A percentile compares a stretch with the other conserved stretches of the same genome.
These are phyloP conservation scores for Emergomyces pasteurianus DNA, from an alignment of 2,329 filamentous ascomycete genomes.

Conservation along the genomic window DNA sequence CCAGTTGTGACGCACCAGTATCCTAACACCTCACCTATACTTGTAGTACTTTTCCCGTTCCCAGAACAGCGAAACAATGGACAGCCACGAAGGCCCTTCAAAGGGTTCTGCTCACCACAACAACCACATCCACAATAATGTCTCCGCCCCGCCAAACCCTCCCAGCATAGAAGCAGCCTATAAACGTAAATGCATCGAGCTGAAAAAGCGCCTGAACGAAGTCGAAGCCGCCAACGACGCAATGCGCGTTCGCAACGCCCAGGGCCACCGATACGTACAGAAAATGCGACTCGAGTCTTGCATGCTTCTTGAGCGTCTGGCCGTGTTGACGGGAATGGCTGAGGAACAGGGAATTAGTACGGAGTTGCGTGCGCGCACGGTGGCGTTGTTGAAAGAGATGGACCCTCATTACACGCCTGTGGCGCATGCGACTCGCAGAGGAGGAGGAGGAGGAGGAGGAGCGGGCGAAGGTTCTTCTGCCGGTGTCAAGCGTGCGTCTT, in stretches of 20 bases:
- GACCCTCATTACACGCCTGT: slow-evolving; percentile 2
- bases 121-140: slow-evolving; percentile 12
- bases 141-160: slow-evolving; percentile 41
- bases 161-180: slow-evolving; percentile 94
- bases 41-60: no score
- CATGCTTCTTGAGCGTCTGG: slow-evolving; percentile 31
- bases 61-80: not conserved
- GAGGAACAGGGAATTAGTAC: slow-evolving; percentile 18
- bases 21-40: not conserved
- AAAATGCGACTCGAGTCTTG: slow-evolving; percentile 63
- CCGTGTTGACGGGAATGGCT: slow-evolving; percentile 31
- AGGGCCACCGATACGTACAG: slow-evolving; percentile 73
- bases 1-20: not conserved
- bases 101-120: slow-evolving; percentile 13
- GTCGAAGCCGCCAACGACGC: slow-evolving; percentile 86
- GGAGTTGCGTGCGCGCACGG: slow-evolving; percentile 26
- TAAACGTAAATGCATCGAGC: slow-evolving; percentile 87
- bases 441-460: slow-evolving; percentile 1
- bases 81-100: not conserved
- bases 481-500: slow-evolving; percentile 4
- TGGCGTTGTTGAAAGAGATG: slow-evolving; percentile 21
- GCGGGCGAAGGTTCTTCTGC: not conserved
- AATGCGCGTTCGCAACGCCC: slow-evolving; percentile 62
- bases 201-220: slow-evolving; percentile 82
- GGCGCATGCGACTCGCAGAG: not conserved